Percentiles rank a stretch among this genome's conserved stretches.
These are phyloP conservation scores for Lenzites betulinus DNA, from an alignment of 768 basidiomycete genomes.

Conservation along the genomic window DNA sequence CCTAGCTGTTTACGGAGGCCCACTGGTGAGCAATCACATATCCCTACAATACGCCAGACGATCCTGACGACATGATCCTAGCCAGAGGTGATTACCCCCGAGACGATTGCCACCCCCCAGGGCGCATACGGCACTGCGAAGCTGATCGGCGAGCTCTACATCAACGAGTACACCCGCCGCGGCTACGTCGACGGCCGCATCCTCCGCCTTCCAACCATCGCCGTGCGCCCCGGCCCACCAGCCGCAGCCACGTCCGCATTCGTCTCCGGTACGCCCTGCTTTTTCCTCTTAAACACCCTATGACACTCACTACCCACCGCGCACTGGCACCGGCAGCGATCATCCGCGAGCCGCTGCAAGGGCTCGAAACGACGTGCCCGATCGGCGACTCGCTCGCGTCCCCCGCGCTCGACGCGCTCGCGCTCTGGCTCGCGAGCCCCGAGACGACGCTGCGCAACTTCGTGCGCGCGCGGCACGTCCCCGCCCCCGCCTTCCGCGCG, in stretches of 20 bases:
- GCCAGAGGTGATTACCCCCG: constrained; percentile 48
- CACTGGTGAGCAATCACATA: constrained; percentile 36
- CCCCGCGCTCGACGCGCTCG: constrained; percentile 44
- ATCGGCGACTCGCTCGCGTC: constrained; percentile 48
- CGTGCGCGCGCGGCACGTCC: constrained; percentile 48
- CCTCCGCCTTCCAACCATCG: constrained; percentile 60
- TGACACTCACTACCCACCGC: background rate
- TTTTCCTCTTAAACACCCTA: too few species aligned
- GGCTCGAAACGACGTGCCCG: constrained; percentile 50
- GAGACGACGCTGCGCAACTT: constrained; percentile 57
- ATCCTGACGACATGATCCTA: constrained; percentile 8
- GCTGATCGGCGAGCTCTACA: constrained; percentile 53
- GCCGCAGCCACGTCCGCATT: constrained; percentile 57
- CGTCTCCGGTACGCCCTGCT: constrained; percentile 47
- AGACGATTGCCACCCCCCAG: constrained; percentile 55
- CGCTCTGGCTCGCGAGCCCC: constrained; percentile 53
- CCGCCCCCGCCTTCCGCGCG: constrained; percentile 40
- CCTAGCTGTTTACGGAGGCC: constrained; percentile 61
- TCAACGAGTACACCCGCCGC: constrained; percentile 61
- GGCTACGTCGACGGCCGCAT: constrained; percentile 62
- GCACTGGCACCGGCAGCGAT: constrained; percentile 43
- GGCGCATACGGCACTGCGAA: constrained; percentile 61
- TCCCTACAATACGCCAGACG: background rate
- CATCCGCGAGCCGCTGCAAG: constrained; percentile 60
- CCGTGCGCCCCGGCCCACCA: constrained; percentile 56